A percentile compares a stretch with the other conserved stretches of the same genome.
These are phyloP conservation scores for Kwoniella sp. DNA, from an alignment of 768 basidiomycete species.

Conservation along the genomic window DNA sequence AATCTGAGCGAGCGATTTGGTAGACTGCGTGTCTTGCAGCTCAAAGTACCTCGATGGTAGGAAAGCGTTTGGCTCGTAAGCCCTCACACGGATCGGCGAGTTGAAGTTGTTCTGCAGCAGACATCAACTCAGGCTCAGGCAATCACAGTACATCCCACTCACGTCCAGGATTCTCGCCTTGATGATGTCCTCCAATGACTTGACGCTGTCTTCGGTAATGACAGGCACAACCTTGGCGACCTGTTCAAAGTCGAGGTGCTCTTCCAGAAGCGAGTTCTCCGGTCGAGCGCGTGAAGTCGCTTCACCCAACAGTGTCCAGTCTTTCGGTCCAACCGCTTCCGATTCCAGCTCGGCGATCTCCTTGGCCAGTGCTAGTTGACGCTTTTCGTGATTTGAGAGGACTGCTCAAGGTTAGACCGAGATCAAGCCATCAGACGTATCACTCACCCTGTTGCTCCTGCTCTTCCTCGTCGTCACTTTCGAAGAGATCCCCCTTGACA, in stretches of 20 bases:
- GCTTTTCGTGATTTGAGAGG: slow-evolving; percentile 72
- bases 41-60: slow-evolving; percentile 85
- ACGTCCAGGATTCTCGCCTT: slow-evolving; percentile 79
- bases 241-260: slow-evolving; percentile 92
- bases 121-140: not conserved
- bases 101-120: slow-evolving; percentile 63
- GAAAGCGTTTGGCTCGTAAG: slow-evolving; percentile 78
- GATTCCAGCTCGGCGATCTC: slow-evolving; percentile 78
- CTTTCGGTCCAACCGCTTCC: slow-evolving; percentile 81
- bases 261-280: slow-evolving; percentile 83
- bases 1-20: slow-evolving; percentile 86
- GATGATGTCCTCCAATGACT: slow-evolving; percentile 79
- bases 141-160: slow-evolving; percentile 21
- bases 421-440: not conserved
- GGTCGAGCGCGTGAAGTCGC: slow-evolving; percentile 76
- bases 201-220: slow-evolving; percentile 81
- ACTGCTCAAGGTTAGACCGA: slow-evolving; percentile 32
- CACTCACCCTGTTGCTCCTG: slow-evolving; percentile 41
- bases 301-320: slow-evolving; percentile 91
- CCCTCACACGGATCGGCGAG: slow-evolving; percentile 79
- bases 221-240: slow-evolving; percentile 79
- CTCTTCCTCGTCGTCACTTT: slow-evolving; percentile 50
- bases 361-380: slow-evolving; percentile 65
- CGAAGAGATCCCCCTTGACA: slow-evolving; percentile 73
- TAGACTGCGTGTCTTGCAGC: slow-evolving; percentile 79